A percentile compares a stretch with the other conserved stretches of the same genome.
phyloP scores from a whole-genome alignment of 2,329 filamentous ascomycete genomes.

The Diaporthe citrichinensis region DNA sequence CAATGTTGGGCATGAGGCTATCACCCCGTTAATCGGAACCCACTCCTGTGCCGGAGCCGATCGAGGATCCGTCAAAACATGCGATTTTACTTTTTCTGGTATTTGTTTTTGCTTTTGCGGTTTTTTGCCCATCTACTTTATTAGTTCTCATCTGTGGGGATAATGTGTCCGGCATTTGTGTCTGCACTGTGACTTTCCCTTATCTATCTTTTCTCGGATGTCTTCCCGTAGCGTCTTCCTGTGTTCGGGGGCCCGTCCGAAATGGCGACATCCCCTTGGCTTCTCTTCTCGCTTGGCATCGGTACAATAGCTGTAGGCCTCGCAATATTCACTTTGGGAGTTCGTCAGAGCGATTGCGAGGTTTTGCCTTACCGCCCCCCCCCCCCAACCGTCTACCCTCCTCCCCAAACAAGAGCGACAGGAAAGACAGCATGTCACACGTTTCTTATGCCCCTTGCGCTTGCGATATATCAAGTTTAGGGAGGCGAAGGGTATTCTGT shows the following conservation, averaged over 20 bases:
- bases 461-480: no score
- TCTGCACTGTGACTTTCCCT: neutral
- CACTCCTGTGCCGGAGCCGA: slow-evolving; percentile 6
- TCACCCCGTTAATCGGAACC: neutral
- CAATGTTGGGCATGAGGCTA: neutral
- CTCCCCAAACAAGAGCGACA: neutral
- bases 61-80: neutral
- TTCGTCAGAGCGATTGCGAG: no score
- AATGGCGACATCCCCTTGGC: fast-evolving
- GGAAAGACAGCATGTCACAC: no score
- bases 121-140: neutral
- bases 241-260: neutral
- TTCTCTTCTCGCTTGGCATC: neutral
- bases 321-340: neutral
- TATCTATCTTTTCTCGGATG: neutral
- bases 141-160: neutral
- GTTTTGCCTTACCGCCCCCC: no score
- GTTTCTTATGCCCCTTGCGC: no score
- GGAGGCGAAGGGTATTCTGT: no score
- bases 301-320: neutral
- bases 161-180: neutral
- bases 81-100: slow-evolving; percentile 1
- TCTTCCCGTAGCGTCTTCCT: neutral
- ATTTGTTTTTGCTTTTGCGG: slow-evolving; percentile 8
- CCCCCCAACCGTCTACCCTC: no score